Evolutionary conservation across 345 rosid genomes (phyloP), one percentile per base, ranked within the genome.

Genomic region (Cardiospermum halicacabum): DNA sequence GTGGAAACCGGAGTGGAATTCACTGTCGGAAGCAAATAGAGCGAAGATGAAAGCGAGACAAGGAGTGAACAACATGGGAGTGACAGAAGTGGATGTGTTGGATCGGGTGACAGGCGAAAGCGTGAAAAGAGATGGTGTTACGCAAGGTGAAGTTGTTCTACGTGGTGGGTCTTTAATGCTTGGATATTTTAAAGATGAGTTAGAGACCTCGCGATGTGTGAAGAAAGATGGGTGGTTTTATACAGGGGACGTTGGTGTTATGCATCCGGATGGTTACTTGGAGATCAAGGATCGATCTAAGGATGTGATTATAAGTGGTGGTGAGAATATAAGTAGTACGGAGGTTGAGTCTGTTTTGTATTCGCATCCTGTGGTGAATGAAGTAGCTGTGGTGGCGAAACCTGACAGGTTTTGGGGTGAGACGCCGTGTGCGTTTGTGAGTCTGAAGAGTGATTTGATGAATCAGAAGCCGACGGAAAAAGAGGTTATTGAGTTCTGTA

Each of bases 391-490:
- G 50, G 50, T 45, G 24, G 50, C 50, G 5, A 19, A 22, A 0
- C 50, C 50, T 3, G 50, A 45, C n/a, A 22, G 18, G 24, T 70
- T 77, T n/a, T 87, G 93, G 89, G 88, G 85, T 4, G 87, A 87
- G 59, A 77, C 80, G 12, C 83, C 86, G 0, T 84, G 89, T 53
- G 93, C 89, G 24, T 84, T 87, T 60, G 78, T 87, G 74, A 87
- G 81, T 67, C 27, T 30, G n/a, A 45, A 34, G 39, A 6, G 21
- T 45, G 50, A 22, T 18, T 45, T 45, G 24, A 18, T 9, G 5
- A 45, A 34, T 58, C 15, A 54, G 22, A 62, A 36, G 22, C 73
- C 72, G 2, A 67, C 65, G 2, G 82, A 73, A 74, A 72, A 56
- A 53, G 88, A 87, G 31, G 67, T 87, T n/a, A 77, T 74, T 11